These are phyloP conservation scores for Penicillium sp. DNA, from an alignment of 2,329 filamentous ascomycete genomes.

Conservation along the genomic window DNA sequence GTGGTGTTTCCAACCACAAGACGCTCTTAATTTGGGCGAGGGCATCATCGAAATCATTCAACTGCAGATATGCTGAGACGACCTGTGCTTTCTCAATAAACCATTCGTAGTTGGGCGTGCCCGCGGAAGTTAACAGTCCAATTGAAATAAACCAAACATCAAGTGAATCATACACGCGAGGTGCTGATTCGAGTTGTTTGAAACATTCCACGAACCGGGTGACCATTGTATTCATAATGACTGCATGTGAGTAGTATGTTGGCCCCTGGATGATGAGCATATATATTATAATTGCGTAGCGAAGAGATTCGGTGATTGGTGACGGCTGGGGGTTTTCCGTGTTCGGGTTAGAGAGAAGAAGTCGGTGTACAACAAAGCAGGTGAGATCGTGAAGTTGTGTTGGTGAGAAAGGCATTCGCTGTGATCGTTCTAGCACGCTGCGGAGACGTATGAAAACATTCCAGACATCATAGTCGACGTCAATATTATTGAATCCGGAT, in stretches of 20 bases:
- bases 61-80: slow-evolving; percentile 8
- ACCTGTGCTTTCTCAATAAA: slow-evolving; percentile 16
- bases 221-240: slow-evolving; percentile 40
- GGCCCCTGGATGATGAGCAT: slow-evolving; percentile 57
- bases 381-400: slow-evolving; percentile 57
- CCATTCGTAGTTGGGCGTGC: slow-evolving; percentile 17
- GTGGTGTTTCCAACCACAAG: slow-evolving; percentile 22
- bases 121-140: slow-evolving; percentile 37
- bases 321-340: slow-evolving; percentile 4
- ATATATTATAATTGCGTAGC: slow-evolving; percentile 51
- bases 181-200: slow-evolving; percentile 11
- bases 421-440: slow-evolving; percentile 42
- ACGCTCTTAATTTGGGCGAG: slow-evolving; percentile 15
- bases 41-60: slow-evolving; percentile 9
- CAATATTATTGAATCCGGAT: slow-evolving; percentile 16
- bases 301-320: slow-evolving; percentile 46
- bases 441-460: slow-evolving; percentile 49
- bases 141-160: slow-evolving; percentile 47
- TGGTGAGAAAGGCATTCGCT: slow-evolving; percentile 26
- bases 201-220: slow-evolving; percentile 35
- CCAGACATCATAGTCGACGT: slow-evolving; percentile 37
- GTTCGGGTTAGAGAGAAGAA: slow-evolving; percentile 34
- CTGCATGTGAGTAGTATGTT: slow-evolving; percentile 57
- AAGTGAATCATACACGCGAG: slow-evolving; percentile 24
- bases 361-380: slow-evolving; percentile 55